These are phyloP conservation scores for Adansonia rubrostipa DNA, from an alignment of 441 rosid species.

Conservation along the genomic window DNA sequence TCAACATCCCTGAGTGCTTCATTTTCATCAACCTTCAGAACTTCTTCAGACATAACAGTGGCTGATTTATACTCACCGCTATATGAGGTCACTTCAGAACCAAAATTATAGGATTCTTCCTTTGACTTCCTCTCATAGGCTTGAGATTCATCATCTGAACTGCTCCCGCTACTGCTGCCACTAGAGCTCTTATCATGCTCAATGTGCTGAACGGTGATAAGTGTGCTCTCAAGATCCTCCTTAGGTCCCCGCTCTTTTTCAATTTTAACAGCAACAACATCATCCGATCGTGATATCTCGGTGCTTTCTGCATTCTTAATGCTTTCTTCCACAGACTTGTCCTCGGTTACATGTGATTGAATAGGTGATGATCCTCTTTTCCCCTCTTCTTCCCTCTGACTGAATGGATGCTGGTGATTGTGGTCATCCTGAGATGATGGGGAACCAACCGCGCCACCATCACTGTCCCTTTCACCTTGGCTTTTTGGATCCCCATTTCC, in stretches of 20 bases:
- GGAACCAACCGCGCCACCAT: slow-evolving; percentile 52
- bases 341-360: slow-evolving; percentile 37
- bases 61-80: slow-evolving; percentile 27
- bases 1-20: slow-evolving; percentile 34
- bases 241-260: slow-evolving; percentile 38
- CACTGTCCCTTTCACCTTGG: slow-evolving; percentile 67
- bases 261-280: slow-evolving; percentile 23
- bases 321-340: slow-evolving; percentile 33
- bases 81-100: slow-evolving; percentile 23
- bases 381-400: slow-evolving; percentile 44
- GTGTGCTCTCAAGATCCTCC: slow-evolving; percentile 43
- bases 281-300: slow-evolving; percentile 30
- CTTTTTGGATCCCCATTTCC: slow-evolving; percentile 55
- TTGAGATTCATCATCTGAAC: slow-evolving; percentile 60
- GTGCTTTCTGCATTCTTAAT: slow-evolving; percentile 31
- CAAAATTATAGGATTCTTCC: slow-evolving; percentile 32
- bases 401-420: slow-evolving; percentile 38
- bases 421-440: slow-evolving; percentile 51
- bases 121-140: slow-evolving; percentile 40
- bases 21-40: slow-evolving; percentile 37
- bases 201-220: slow-evolving; percentile 40
- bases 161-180: slow-evolving; percentile 23
- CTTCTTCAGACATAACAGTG: slow-evolving; percentile 40
- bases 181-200: slow-evolving; percentile 41
- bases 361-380: slow-evolving; percentile 42